Evolutionary conservation across 2,329 filamentous ascomycete species (phyloP), one percentile per base, ranked within the genome.

Genomic region (Sclerotinia minor): DNA sequence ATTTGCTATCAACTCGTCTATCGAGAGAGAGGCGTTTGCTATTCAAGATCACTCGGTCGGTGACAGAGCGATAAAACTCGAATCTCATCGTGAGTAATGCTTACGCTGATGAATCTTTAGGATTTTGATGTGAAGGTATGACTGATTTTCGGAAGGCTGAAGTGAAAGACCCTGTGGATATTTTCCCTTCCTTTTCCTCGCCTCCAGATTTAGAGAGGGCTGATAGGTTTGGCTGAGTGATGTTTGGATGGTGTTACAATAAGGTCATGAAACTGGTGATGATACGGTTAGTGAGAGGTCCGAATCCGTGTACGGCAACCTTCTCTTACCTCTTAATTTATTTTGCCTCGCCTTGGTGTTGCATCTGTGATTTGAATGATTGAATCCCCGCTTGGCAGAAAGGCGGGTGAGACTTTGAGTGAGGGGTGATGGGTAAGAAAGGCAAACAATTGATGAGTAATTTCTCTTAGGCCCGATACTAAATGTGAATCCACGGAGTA

Each of bases 81-180:
- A 58, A 58, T 58, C 54, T 58, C 54, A 58, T 58, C 54, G 54
- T 24, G 35, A 26, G 68, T 59, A 57, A 54, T 67, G 60, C 67
- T 71, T 69, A 67, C 65, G 61, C 67, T 66, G 64, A 47, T 65
- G 61, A 45, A 44, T 72, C 41, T 52, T 15, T 64, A 64, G 67
- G 64, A 53, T 61, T 68, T 41, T 61, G 55, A 54, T 35, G 15
- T 59, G 55, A 32, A 44, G 45, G 38, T 67, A 5, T 35, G 29
- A 44, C 7, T 32, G 17, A 5, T 19, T 17, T 17, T 19, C n/a
- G 44, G 24, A 52, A 59, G 53, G 26, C 24, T 35, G 53, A 47
- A 59, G 32, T n/a, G 7, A 53, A 7, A 50, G 6, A 17, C 24
- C 52, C 44, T 54, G 17, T 35, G 32, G 9, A 6, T n/a, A 19